Evolutionary conservation across 2,329 filamentous ascomycete species (phyloP), one percentile per base, ranked within the genome.

Genomic region (Hawksworthiomyces lignivorus): DNA sequence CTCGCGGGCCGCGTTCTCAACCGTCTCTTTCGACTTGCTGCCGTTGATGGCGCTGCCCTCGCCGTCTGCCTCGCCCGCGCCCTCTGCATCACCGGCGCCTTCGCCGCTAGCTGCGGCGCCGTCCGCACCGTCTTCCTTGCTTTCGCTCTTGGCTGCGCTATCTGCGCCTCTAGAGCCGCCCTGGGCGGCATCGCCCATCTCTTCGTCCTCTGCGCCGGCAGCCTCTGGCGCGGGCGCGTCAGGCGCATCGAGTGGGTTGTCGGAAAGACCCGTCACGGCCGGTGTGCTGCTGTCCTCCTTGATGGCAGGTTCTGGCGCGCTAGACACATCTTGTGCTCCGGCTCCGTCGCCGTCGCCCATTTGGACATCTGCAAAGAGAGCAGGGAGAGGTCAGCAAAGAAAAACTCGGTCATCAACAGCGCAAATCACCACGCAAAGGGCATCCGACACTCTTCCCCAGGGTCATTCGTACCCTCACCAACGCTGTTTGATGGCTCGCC

Each of bases 1-100:
- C 53, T 90, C 85, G 50, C 90, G 86, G 39, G 92, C 94, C 4
- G 87, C 83, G 32, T 84, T 82, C 67, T 96, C 89, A 43, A 89
- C 70, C 4, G 78, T 78, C 41, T 88, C 78, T 64, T 95, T 96
- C 31, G 82, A 80, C 60, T 89, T 84, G 4, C 69, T 63, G 14
- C 67, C 66, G 32, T 75, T 75, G 39, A 47, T 53, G 15, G 64
- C 69, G 35, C 64, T 58, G 22, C 64, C 60, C 12, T 66, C 68
- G 27, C 70, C 72, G n/a, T 63, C 64, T 12, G 64, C 62, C 30
- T 60, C 64, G 27, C 56, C 58, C 8, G 68, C 66, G 18, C 62
- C 59, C 47, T 61, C 48, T 9, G 49, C 46, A 6, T 41, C 18
- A 15, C 15, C 36, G 3, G 30, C 40, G 30, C 34, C 37, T 9